Conservation (phyloP, 495 filamentous ascomycete genomes). For the Tuber brumale region DNA sequence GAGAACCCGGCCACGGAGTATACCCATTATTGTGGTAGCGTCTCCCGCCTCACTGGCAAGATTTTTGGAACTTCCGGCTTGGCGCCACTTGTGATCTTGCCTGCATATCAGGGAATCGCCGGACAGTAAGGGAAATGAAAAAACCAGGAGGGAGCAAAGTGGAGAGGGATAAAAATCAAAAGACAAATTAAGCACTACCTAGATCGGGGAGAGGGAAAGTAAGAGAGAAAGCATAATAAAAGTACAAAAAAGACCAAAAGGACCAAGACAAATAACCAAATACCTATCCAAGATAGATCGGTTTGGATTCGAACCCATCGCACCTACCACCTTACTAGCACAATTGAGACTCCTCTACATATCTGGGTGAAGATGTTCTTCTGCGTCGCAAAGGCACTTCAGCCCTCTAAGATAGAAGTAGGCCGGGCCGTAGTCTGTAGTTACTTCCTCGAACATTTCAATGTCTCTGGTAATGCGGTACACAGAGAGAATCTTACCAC, state of each 20-base stretch:
- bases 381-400: conserved; percentile 18
- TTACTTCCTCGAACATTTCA: conserved; percentile 37
- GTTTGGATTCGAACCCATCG: not conserved
- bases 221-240: not conserved
- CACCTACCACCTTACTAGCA: not conserved
- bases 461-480: conserved; percentile 13
- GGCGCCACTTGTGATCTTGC: not conserved
- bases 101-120: not conserved
- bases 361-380: conserved; percentile 6
- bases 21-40: not conserved
- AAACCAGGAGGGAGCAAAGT: not conserved
- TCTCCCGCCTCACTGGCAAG: not conserved
- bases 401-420: conserved; percentile 19
- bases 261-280: not conserved
- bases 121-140: not conserved
- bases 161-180: not conserved
- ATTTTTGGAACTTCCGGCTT: not conserved
- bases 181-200: not conserved
- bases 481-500: conserved; percentile 19
- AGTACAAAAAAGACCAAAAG: not conserved
- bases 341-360: conserved; percentile 5
- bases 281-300: not conserved
- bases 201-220: not conserved
- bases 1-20: not conserved
- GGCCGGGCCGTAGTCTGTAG: conserved; percentile 25